phyloP scores from a whole-genome alignment of 192 early-diverging fungal species.

The Umbelopsis sp. region DNA sequence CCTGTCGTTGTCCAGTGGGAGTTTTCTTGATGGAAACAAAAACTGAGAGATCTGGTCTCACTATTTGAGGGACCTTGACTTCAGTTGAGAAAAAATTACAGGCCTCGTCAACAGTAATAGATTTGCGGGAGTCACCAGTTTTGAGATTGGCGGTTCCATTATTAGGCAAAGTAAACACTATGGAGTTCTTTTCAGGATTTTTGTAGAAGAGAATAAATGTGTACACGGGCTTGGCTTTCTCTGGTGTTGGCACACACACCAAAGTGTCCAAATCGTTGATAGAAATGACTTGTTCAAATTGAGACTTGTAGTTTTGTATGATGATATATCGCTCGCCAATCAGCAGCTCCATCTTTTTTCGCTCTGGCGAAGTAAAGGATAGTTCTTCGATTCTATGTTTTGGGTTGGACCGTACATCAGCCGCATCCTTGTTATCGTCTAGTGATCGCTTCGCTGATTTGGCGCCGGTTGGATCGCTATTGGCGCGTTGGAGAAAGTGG shows the following conservation, averaged over 20 bases:
- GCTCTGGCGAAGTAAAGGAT: constrained; percentile 5
- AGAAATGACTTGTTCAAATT: not conserved
- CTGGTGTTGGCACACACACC: constrained; percentile 14
- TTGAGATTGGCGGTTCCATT: not conserved
- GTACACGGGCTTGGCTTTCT: constrained; percentile 11
- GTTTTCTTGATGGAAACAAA: constrained; percentile 9
- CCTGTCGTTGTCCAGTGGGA: not conserved
- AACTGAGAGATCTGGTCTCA: not conserved
- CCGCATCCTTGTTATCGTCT: not conserved
- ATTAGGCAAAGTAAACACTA: not conserved
- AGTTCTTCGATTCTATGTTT: not conserved
- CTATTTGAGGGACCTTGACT: constrained; percentile 2
- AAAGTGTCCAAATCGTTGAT: not conserved
- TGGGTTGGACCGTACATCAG: not conserved
- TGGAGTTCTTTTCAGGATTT: not conserved
- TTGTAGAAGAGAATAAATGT: constrained; percentile 10
- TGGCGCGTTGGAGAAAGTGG: not conserved
- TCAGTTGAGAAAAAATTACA: not conserved
- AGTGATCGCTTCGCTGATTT: constrained; percentile 4
- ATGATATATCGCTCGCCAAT: not conserved
- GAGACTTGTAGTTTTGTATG: constrained; percentile 4
- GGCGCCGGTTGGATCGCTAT: not conserved
- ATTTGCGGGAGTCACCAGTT: too few relatives aligned
- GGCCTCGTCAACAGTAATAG: not conserved
- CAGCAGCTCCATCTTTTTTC: constrained; percentile 7